phyloP scores from a whole-genome alignment of 1,284 basidiomycete genomes.

The Cutaneotrichosporon sp. region DNA sequence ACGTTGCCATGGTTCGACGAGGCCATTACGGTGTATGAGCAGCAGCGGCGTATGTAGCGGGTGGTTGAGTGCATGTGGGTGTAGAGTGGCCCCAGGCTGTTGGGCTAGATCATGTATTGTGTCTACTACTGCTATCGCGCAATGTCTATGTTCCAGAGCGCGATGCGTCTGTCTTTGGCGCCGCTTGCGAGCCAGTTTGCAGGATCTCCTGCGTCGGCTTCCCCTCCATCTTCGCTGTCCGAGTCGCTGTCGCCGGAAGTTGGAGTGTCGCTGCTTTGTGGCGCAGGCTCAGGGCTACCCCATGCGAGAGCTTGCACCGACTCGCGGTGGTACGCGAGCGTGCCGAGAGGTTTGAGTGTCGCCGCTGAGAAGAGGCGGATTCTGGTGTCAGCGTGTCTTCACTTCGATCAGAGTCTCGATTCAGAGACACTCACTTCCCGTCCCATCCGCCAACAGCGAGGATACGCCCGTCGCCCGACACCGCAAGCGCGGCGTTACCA shows the following conservation, averaged over 20 bases:
- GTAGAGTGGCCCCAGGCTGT: background rate
- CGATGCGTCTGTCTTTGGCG: constrained; percentile 70
- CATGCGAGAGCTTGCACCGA: constrained; percentile 70
- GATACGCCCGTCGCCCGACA: constrained; percentile 71
- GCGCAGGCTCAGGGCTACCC: constrained; percentile 15
- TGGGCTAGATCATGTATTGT: constrained; percentile 10
- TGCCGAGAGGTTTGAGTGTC: constrained; percentile 72
- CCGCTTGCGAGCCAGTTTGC: constrained; percentile 69
- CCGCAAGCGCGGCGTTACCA: constrained; percentile 69
- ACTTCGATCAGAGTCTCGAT: background rate
- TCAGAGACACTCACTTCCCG: constrained; percentile 63
- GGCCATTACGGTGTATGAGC: constrained; percentile 52
- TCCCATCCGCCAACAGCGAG: constrained; percentile 87
- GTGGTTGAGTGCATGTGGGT: background rate
- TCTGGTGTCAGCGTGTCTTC: constrained; percentile 52
- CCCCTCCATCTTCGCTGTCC: constrained; percentile 58
- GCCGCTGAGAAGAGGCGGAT: constrained; percentile 74
- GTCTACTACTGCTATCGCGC: constrained; percentile 6
- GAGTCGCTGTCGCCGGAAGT: constrained; percentile 42
- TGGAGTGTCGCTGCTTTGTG: constrained; percentile 8
- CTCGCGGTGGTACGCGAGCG: constrained; percentile 72
- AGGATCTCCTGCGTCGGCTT: constrained; percentile 48
- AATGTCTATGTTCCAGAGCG: constrained; percentile 69
- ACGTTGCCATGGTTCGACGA: constrained; percentile 72
- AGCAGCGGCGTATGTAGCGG: constrained; percentile 28